A percentile compares a stretch with the other conserved stretches of the same genome.
Evolutionary conservation across 2,329 filamentous ascomycete genomes (phyloP).

Genomic region (Rhexocercosporidium sp.): DNA sequence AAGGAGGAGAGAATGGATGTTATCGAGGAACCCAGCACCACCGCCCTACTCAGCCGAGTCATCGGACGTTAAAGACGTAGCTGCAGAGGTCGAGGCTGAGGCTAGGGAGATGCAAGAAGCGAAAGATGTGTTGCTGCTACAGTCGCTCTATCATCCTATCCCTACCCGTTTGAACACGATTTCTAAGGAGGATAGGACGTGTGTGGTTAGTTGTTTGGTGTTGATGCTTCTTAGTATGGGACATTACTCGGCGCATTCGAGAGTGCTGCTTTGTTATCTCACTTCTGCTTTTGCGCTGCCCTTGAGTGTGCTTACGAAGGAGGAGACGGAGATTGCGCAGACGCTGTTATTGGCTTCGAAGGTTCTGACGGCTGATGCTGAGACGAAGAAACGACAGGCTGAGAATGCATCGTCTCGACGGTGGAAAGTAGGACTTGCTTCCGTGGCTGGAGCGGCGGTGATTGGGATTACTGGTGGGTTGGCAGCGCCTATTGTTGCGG

Average conservation of each 20-base stretch:
- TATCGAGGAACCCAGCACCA: constrained; percentile 34
- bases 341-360: constrained; percentile 71
- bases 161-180: constrained; percentile 61
- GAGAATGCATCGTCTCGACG: constrained; percentile 71
- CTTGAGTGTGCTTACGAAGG: constrained; percentile 63
- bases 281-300: constrained; percentile 70
- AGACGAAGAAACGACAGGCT: constrained; percentile 73
- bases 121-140: constrained; percentile 52
- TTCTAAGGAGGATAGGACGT: constrained; percentile 60
- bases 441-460: constrained; percentile 83
- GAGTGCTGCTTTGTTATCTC: constrained; percentile 70
- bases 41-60: constrained; percentile 29
- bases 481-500: constrained; percentile 87
- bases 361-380: constrained; percentile 75
- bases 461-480: constrained; percentile 92
- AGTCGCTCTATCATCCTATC: constrained; percentile 58
- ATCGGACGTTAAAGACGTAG: constrained; percentile 29
- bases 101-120: constrained; percentile 40
- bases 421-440: constrained; percentile 90
- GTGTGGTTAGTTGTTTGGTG: constrained; percentile 72
- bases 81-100: constrained; percentile 36
- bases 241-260: constrained; percentile 76
- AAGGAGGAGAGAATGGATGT: constrained; percentile 45
- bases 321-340: constrained; percentile 78
- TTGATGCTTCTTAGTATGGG: constrained; percentile 74